phyloP scores from a whole-genome alignment of 192 early-diverging fungal genomes.

The Umbelopsis vinacea region DNA sequence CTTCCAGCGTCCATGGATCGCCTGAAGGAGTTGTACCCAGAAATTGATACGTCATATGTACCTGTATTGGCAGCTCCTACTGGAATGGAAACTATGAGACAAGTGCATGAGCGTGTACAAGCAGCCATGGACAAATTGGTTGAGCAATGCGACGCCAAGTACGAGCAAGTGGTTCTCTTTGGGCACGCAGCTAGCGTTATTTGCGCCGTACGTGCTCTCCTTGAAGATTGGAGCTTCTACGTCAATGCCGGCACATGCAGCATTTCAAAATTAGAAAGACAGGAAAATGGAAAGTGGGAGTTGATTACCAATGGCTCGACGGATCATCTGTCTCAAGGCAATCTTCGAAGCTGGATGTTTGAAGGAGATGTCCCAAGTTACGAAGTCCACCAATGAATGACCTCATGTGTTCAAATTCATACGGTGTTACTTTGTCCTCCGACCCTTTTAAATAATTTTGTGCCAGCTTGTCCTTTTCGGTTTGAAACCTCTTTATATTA shows the following conservation, averaged over 20 bases:
- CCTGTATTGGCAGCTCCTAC: conserved; percentile 23
- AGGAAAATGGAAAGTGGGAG: conserved; percentile 23
- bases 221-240: conserved; percentile 14
- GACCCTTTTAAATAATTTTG: neutral
- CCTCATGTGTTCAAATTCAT: neutral
- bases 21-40: conserved; percentile 24
- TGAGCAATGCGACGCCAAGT: conserved; percentile 1
- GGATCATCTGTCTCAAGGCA: conserved; percentile 18
- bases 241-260: conserved; percentile 27
- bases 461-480: neutral
- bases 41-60: conserved; percentile 17
- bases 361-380: conserved; percentile 36
- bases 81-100: conserved; percentile 20
- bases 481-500: conserved; percentile 6
- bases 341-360: conserved; percentile 35
- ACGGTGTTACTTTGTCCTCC: neutral
- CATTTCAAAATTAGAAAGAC: conserved; percentile 29
- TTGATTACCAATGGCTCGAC: conserved; percentile 27
- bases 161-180: conserved; percentile 21
- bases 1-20: neutral
- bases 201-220: conserved; percentile 28
- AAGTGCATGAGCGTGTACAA: conserved; percentile 28
- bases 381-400: conserved; percentile 15
- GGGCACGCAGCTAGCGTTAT: conserved; percentile 38
- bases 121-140: conserved; percentile 24